Evolutionary conservation across 176 grass and related monocot species (phyloP).

Genomic region (Hordeum vulgare): MorexV3_pseudomolecules_assembly NC_058518.1:337251181-337251680

Average conservation of each 20-base stretch:
- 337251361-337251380: not conserved
- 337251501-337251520: not conserved
- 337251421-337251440: not conserved
- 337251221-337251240: not conserved
- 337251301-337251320: not conserved
- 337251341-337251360: not conserved
- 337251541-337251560: not conserved
- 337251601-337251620: no score
- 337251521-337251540: not conserved
- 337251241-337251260: not conserved
- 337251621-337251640: no score
- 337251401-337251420: not conserved
- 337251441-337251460: not conserved
- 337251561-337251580: not conserved
- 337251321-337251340: not conserved
- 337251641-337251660: not conserved
- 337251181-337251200: no score
- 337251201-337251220: not conserved
- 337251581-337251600: no score
- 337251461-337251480: not conserved
- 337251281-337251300: not conserved
- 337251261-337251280: not conserved
- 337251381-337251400: not conserved
- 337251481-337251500: not conserved
- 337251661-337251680: not conserved